Conservation (phyloP, 306 rosid genomes). For the Vigna trinervia region DNA sequence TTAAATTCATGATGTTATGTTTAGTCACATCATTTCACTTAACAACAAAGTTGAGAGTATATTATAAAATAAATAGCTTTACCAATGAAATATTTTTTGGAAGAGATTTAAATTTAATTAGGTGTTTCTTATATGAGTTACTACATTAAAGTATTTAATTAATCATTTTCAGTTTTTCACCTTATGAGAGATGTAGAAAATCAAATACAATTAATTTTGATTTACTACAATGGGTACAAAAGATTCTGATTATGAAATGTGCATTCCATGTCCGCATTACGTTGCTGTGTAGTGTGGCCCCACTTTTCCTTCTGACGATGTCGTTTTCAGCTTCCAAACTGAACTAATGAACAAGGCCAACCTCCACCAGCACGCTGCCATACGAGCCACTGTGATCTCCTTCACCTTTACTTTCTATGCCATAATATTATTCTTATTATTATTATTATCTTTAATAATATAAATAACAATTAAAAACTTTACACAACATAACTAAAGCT, state of each 20-base stretch:
- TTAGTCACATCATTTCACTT: no score
- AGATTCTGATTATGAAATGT: constrained; percentile 23
- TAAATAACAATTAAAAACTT: not conserved
- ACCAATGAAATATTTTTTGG: no score
- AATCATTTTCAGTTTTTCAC: not conserved
- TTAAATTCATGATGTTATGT: no score
- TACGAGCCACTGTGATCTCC: not conserved
- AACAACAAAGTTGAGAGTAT: no score
- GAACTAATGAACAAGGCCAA: constrained; percentile 8
- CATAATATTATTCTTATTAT: not conserved
- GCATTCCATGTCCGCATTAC: constrained; percentile 27
- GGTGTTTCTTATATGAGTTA: no score
- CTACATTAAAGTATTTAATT: no score
- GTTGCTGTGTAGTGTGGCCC: constrained; percentile 31
- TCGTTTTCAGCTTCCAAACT: constrained; percentile 33
- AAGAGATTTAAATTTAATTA: no score
- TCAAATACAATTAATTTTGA: not conserved
- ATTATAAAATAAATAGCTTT: no score
- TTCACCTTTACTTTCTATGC: constrained; percentile 17
- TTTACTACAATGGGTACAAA: not conserved
- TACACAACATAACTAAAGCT: not conserved
- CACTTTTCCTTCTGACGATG: constrained; percentile 27
- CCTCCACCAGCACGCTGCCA: constrained; percentile 11
- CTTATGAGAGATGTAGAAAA: not conserved
- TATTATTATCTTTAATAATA: not conserved